These are phyloP conservation scores for Verticillium nonalfalfae DNA, from an alignment of 2,329 filamentous ascomycete species.

Conservation along the genomic window DNA sequence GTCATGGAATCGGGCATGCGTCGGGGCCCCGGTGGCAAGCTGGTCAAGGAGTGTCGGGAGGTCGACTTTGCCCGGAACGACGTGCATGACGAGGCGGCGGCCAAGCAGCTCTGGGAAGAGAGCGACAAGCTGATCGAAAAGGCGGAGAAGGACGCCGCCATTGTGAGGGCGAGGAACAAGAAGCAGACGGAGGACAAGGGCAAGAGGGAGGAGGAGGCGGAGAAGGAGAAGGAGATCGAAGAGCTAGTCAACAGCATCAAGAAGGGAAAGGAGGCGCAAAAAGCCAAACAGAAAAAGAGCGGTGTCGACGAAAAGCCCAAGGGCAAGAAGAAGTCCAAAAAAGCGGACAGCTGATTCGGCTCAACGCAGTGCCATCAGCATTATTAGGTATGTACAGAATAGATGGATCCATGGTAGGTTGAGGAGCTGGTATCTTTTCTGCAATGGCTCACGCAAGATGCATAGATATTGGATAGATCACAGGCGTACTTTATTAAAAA, in stretches of 20 bases:
- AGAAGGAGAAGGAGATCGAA: slow-evolving; percentile 24
- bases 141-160: slow-evolving; percentile 72
- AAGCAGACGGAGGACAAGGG: slow-evolving; percentile 24
- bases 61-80: slow-evolving; percentile 67
- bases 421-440: no score
- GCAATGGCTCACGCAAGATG: no score
- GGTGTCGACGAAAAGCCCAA: slow-evolving; percentile 15
- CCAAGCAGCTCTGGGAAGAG: slow-evolving; percentile 83
- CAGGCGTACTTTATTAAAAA: no score
- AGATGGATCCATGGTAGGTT: no score
- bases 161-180: slow-evolving; percentile 39
- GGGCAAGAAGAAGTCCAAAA: slow-evolving; percentile 21
- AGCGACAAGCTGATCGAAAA: slow-evolving; percentile 79
- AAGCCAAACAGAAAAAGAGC: slow-evolving; percentile 19
- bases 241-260: slow-evolving; percentile 37
- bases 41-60: slow-evolving; percentile 86
- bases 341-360: slow-evolving; percentile 15
- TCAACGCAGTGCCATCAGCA: no score
- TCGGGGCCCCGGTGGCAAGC: slow-evolving; percentile 56
- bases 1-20: slow-evolving; percentile 73
- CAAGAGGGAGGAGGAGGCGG: slow-evolving; percentile 19
- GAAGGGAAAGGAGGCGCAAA: slow-evolving; percentile 28
- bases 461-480: no score
- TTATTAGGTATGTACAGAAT: no score
- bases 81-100: slow-evolving; percentile 69